Evolutionary conservation across 2,329 filamentous ascomycete species (phyloP).

Genomic region (Hymenoscyphus fructigenus): DNA sequence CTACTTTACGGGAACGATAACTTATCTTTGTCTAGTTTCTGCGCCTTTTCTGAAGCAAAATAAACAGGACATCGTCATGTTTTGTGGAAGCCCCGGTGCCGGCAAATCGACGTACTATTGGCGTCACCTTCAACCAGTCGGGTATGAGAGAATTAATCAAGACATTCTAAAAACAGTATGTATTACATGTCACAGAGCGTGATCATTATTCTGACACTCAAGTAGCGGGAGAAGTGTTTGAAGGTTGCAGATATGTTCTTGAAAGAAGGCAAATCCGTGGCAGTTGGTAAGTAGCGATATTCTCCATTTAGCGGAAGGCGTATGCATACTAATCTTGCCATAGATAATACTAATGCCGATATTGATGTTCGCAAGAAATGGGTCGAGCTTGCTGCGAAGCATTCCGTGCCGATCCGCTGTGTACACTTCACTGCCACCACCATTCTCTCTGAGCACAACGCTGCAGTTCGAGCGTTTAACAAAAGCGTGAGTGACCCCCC

Average conservation of each 20-base stretch:
- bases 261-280: conserved; percentile 65
- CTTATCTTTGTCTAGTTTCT: conserved; percentile 15
- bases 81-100: conserved; percentile 84
- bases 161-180: conserved; percentile 75
- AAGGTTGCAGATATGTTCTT: conserved; percentile 69
- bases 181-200: conserved; percentile 20
- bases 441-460: conserved; percentile 72
- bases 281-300: conserved; percentile 62
- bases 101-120: conserved; percentile 93
- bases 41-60: conserved; percentile 53
- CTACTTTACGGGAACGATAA: conserved; percentile 13
- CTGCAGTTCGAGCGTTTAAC: conserved; percentile 74
- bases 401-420: conserved; percentile 75
- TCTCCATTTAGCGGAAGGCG: background rate
- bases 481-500: conserved; percentile 27
- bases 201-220: conserved; percentile 26
- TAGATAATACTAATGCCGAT: conserved; percentile 93
- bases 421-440: conserved; percentile 78
- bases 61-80: conserved; percentile 72
- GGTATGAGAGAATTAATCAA: conserved; percentile 86
- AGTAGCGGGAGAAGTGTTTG: conserved; percentile 60
- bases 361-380: conserved; percentile 73
- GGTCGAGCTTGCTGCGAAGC: conserved; percentile 70
- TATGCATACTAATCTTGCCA: conserved; percentile 14
- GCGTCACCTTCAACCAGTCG: conserved; percentile 71